phyloP scores from a whole-genome alignment of 768 basidiomycete genomes.

The Imleria badia region DNA sequence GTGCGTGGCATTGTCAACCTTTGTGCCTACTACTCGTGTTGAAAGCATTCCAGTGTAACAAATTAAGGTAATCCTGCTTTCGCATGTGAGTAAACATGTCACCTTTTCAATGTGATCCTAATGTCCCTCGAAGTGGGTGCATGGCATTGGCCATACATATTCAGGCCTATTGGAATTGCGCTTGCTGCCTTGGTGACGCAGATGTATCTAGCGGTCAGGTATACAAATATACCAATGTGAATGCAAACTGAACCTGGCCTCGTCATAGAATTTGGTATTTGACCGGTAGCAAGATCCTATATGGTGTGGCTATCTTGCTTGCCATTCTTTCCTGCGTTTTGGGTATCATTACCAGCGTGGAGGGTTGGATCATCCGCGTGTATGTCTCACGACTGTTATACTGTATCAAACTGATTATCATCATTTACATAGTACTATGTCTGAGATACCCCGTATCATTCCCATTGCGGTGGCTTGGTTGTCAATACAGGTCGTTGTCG shows the following conservation, averaged over 20 bases:
- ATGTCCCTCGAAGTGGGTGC: conserved; percentile 32
- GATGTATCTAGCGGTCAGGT: conserved; percentile 46
- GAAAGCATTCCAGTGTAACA: conserved; percentile 5
- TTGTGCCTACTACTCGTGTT: not conserved
- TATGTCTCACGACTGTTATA: conserved; percentile 21
- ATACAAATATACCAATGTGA: not conserved
- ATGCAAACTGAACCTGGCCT: not conserved
- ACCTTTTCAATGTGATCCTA: not conserved
- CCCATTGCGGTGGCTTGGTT: conserved; percentile 48
- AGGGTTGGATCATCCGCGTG: conserved; percentile 43
- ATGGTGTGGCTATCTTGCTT: conserved; percentile 34
- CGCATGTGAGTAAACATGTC: not conserved
- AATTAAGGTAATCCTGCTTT: conserved; percentile 19
- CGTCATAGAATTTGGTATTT: conserved; percentile 18
- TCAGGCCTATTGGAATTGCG: conserved; percentile 48
- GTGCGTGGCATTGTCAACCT: conserved; percentile 1
- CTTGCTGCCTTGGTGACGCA: conserved; percentile 51
- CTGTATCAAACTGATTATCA: not conserved
- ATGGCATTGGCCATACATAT: conserved; percentile 46
- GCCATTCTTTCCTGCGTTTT: conserved; percentile 42
- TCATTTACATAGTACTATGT: conserved; percentile 36
- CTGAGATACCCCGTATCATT: conserved; percentile 41
- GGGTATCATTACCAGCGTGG: conserved; percentile 44
- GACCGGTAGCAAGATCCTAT: conserved; percentile 22
- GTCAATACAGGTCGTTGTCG: conserved; percentile 43